Base-by-base conservation (phyloP, 345 rosid genomes). In the Excoecaria agallocha region DNA sequence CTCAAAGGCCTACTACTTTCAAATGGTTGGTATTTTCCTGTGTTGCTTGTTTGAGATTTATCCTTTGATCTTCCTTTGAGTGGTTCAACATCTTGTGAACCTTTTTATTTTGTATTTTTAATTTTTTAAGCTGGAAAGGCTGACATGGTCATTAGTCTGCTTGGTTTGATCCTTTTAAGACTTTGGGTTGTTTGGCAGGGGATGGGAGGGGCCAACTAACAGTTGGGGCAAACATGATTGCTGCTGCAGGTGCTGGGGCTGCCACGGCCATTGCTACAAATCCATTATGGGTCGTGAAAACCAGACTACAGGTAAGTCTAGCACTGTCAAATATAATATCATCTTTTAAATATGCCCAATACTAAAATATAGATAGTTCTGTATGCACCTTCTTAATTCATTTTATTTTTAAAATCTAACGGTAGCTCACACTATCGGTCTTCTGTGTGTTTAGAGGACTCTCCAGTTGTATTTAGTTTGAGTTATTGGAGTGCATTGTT, bases 231-330 rank as follows among this genome's bases (percentile, higher is more conserved):
- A 90, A 93, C 78, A 84, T 95, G 89, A 66, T 93, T 76, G 98
- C 96, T 72, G 99, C 99, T 74, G 96, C 94, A 30, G 90, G 96
- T 20, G 98, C 99, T 65, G 99, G 99, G 74, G 96, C 90, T 78
- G 90, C 97, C 71, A 95, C 99, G 35, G 83, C 97, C 72, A 80
- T 89, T 72, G 81, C 85, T 60, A 95, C 99, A 39, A 95, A 93
- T 80, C 99, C 99, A 55, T 83, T 95, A 71, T 95, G 99, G 99
- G 99, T 93, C 84, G 99, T 95, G 76, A 93, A 95, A 87, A 95
- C 98, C 76, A 88, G 99, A 75, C 91, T 93, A 72, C 96, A 93
- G 86, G 99, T 93, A 73, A 78, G 90, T 85, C 43, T 17, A n/a
- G 55, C 54, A 46, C 17, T 50, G 50, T 60, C 22, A 45, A n/a